Percentiles rank a stretch among this genome's conserved stretches.
phyloP scores from a whole-genome alignment of 441 rosid genomes.

The Erodium trifolium region DNA sequence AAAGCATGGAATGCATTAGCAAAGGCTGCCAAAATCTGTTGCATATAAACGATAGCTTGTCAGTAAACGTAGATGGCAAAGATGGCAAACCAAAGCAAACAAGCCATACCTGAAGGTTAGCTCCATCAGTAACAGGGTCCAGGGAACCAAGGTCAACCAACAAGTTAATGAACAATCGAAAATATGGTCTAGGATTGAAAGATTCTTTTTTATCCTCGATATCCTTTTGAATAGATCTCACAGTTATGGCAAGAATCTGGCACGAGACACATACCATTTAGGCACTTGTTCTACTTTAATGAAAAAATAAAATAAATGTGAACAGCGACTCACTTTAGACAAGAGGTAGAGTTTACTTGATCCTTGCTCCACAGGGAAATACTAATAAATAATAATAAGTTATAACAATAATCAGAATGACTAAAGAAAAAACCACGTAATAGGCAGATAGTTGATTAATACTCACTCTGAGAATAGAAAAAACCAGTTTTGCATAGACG shows the following conservation, averaged over 20 bases:
- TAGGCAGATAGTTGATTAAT: not conserved
- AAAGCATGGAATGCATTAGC: conserved; percentile 79
- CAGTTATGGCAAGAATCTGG: conserved; percentile 70
- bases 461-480: conserved; percentile 63
- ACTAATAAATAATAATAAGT: conserved; percentile 22
- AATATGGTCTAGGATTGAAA: conserved; percentile 90
- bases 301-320: not conserved
- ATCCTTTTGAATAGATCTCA: conserved; percentile 76
- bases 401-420: not conserved
- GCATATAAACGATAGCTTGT: conserved; percentile 15
- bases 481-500: conserved; percentile 77
- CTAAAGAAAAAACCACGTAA: not conserved
- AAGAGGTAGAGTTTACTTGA: conserved; percentile 55
- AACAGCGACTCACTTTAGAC: conserved; percentile 44
- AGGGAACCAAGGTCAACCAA: conserved; percentile 61
- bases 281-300: not conserved
- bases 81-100: conserved; percentile 11
- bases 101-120: conserved; percentile 63
- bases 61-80: conserved; percentile 9
- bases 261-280: conserved; percentile 19
- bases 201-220: conserved; percentile 79
- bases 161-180: conserved; percentile 89
- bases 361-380: conserved; percentile 68
- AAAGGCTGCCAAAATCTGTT: conserved; percentile 79
- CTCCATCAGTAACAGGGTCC: conserved; percentile 62